These are phyloP conservation scores for Astrothelium macrocarpum DNA, from an alignment of 495 filamentous ascomycete genomes.

Conservation along the genomic window DNA sequence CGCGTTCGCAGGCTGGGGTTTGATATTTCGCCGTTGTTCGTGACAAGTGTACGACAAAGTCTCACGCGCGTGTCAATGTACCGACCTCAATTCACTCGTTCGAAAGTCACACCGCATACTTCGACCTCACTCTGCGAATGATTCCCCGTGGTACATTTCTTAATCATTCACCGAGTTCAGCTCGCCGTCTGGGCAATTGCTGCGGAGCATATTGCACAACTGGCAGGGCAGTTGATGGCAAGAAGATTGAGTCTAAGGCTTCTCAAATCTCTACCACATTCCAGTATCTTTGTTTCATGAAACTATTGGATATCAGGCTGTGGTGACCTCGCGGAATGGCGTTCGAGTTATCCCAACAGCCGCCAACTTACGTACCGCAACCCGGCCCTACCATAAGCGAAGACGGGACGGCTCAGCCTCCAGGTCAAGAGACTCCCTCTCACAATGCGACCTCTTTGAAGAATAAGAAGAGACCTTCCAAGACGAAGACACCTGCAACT, in stretches of 20 bases:
- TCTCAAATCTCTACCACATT: background rate
- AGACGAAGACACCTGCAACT: background rate
- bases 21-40: background rate
- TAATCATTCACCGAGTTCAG: background rate
- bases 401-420: conserved; percentile 5
- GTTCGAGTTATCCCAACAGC: conserved; percentile 4
- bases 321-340: conserved; percentile 3
- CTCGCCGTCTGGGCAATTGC: background rate
- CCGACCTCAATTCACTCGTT: conserved; percentile 8
- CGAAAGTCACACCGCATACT: background rate
- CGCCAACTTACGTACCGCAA: background rate
- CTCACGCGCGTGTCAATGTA: conserved; percentile 2
- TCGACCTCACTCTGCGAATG: background rate
- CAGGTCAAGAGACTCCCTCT: background rate
- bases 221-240: background rate
- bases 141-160: background rate
- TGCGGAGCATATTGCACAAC: background rate
- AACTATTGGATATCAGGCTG: background rate
- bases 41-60: background rate
- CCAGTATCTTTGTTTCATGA: conserved; percentile 5
- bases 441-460: conserved; percentile 4
- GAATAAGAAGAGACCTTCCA: conserved; percentile 1
- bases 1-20: background rate
- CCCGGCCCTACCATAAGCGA: background rate
- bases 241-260: background rate